phyloP scores from a whole-genome alignment of 1,284 basidiomycete species.

The Violaceomyces palustris region DNA sequence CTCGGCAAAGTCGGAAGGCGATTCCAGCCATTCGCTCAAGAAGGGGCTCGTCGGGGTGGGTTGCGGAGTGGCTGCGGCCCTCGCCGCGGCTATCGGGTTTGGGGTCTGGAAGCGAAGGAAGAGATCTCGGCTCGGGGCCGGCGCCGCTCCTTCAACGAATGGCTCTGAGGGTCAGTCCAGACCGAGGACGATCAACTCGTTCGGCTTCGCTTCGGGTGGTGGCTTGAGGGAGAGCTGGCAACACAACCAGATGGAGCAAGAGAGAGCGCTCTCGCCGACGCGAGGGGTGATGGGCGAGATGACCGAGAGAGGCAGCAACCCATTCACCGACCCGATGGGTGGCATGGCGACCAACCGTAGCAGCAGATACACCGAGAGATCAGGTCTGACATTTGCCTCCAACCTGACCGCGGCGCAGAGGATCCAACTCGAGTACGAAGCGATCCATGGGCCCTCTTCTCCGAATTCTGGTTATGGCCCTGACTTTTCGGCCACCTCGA shows the following conservation, averaged over 20 bases:
- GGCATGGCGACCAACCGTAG: constrained; percentile 7
- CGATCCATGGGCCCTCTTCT: constrained; percentile 18
- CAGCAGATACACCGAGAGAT: constrained; percentile 34
- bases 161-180: constrained; percentile 13
- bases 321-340: constrained; percentile 8
- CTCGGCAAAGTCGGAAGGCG: constrained; percentile 3
- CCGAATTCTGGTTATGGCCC: no score
- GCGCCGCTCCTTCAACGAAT: constrained; percentile 3
- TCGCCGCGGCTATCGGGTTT: constrained; percentile 22
- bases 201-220: no score
- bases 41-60: constrained; percentile 42
- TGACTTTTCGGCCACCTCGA: constrained; percentile 9
- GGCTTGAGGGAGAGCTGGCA: constrained; percentile 41
- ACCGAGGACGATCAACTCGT: constrained; percentile 28
- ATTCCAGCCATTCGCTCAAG: constrained; percentile 14
- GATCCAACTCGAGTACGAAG: constrained; percentile 36
- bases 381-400: constrained; percentile 15
- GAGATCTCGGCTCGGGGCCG: constrained; percentile 8
- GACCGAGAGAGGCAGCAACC: background rate
- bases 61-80: constrained; percentile 22
- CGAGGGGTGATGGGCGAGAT: constrained; percentile 15
- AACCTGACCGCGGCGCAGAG: constrained; percentile 38
- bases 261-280: constrained; percentile 4
- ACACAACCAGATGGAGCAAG: constrained; percentile 25
- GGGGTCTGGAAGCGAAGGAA: constrained; percentile 18